Conservation (phyloP, 495 filamentous ascomycete genomes). For the Lophiotrema nucula region DNA sequence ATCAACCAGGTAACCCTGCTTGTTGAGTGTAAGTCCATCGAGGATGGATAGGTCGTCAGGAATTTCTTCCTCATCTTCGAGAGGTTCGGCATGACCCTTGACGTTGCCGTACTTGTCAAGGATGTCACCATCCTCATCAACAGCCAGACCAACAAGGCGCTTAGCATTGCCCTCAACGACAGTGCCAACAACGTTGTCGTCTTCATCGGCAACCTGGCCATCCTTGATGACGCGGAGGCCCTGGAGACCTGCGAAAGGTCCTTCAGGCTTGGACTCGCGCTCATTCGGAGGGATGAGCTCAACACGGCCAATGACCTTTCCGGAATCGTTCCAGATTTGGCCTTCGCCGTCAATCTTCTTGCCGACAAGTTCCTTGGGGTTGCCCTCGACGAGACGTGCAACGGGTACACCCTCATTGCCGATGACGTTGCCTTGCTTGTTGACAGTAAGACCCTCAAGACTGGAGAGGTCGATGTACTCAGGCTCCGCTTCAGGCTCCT, state of each 20-base stretch:
- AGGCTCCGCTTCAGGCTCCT: constrained; percentile 40
- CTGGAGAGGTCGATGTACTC: constrained; percentile 57
- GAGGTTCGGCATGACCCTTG: constrained; percentile 58
- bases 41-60: constrained; percentile 60
- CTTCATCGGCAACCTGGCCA: constrained; percentile 67
- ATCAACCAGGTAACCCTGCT: constrained; percentile 73
- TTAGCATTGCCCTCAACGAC: constrained; percentile 75
- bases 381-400: constrained; percentile 66
- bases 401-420: constrained; percentile 68
- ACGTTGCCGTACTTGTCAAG: constrained; percentile 76
- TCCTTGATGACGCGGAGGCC: constrained; percentile 66
- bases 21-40: constrained; percentile 73
- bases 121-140: constrained; percentile 83
- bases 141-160: constrained; percentile 68
- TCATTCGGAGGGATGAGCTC: constrained; percentile 73
- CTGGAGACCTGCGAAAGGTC: constrained; percentile 74
- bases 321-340: constrained; percentile 70
- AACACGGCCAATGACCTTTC: constrained; percentile 69
- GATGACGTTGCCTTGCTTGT: constrained; percentile 78
- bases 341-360: constrained; percentile 70
- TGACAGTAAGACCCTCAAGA: constrained; percentile 65
- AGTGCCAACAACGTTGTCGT: constrained; percentile 67
- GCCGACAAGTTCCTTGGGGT: constrained; percentile 64
- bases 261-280: constrained; percentile 65
- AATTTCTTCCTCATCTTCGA: constrained; percentile 51